Evolutionary conservation across 2,329 filamentous ascomycete genomes (phyloP), one percentile per base, ranked within the genome.

Genomic region (Fusarium cicatricum): DNA sequence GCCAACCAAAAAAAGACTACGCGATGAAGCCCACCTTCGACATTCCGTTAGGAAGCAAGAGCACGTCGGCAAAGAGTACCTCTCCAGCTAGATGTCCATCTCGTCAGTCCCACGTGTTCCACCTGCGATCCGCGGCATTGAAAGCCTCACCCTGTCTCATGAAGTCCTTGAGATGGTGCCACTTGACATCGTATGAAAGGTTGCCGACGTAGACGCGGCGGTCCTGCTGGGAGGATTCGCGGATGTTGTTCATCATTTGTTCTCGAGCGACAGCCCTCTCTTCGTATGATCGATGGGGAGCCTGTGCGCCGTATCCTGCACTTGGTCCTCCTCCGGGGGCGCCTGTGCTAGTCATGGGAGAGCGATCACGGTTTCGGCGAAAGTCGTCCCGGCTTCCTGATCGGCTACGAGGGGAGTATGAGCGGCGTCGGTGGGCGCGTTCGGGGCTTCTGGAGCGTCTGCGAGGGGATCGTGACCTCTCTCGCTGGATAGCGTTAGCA

Each of bases 21-120:
- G 82, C 87, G 84, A 90, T 90, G 85, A 89, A 88, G 92, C 91
- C 92, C 93, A 98, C 94, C 94, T 99, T 99, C 91, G 94, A 98
- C 95, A 99, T 99, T 93, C 95, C 95, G 86, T 99, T 99, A 75
- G 95, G 95, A 89, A 99, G 92, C 80, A 97, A 85, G 81, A 99
- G 89, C 76, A 99, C 95, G 86, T 99, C 95, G 83, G 95, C 95
- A 83, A 97, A 99, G 82, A 98, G 88, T 78, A 99, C 95, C 80
- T 98, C 94, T 86, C 95, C 95, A 83, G 95, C 95, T 98, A 80
- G 55, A 73, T 70, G 49, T 57, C 66, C 65, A 52, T 56, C 64
- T 70, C 67, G 77, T 81, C 72, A 81, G 78, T 71, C 62, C 69
- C 66, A 58, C 55, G 62, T 56, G 60, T 59, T 70, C 60, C 67